These are phyloP conservation scores for Ogataea pignaliae DNA, from an alignment of 805 yeast genomes.

Conservation along the genomic window DNA sequence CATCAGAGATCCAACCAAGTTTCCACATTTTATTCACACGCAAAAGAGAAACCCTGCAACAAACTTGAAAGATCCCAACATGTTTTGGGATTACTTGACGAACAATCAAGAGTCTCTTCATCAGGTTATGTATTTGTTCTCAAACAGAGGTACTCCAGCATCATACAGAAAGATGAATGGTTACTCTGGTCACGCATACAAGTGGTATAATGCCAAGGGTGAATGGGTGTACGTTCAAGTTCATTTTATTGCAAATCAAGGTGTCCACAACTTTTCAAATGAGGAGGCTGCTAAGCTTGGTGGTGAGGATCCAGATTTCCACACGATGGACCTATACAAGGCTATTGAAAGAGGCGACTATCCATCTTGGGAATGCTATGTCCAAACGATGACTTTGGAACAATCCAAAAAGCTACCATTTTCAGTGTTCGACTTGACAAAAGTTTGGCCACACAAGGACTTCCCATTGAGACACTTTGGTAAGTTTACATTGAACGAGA, in stretches of 20 bases:
- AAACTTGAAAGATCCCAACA: constrained; percentile 71
- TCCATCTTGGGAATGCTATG: constrained; percentile 82
- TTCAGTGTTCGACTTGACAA: constrained; percentile 86
- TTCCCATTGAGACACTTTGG: constrained; percentile 88
- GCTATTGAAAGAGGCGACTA: constrained; percentile 70
- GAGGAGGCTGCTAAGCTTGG: constrained; percentile 66
- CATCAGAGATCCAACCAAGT: constrained; percentile 79
- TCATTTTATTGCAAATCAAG: constrained; percentile 64
- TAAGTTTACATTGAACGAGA: constrained; percentile 70
- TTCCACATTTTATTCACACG: constrained; percentile 85
- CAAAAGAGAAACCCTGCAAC: constrained; percentile 85
- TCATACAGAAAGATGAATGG: constrained; percentile 77
- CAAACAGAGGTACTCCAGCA: constrained; percentile 81
- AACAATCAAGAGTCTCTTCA: constrained; percentile 71
- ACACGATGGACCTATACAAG: constrained; percentile 75
- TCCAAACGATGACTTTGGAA: constrained; percentile 82
- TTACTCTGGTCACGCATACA: constrained; percentile 80
- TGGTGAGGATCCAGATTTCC: constrained; percentile 79
- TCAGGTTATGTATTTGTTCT: constrained; percentile 68
- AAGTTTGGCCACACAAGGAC: constrained; percentile 86
- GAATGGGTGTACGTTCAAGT: constrained; percentile 78
- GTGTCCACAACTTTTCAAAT: constrained; percentile 41
- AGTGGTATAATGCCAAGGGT: constrained; percentile 72
- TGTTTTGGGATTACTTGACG: constrained; percentile 82
- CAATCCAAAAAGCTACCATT: constrained; percentile 72